Evolutionary conservation across 2,329 filamentous ascomycete species (phyloP).

Genomic region (Xylariales sp.): DNA sequence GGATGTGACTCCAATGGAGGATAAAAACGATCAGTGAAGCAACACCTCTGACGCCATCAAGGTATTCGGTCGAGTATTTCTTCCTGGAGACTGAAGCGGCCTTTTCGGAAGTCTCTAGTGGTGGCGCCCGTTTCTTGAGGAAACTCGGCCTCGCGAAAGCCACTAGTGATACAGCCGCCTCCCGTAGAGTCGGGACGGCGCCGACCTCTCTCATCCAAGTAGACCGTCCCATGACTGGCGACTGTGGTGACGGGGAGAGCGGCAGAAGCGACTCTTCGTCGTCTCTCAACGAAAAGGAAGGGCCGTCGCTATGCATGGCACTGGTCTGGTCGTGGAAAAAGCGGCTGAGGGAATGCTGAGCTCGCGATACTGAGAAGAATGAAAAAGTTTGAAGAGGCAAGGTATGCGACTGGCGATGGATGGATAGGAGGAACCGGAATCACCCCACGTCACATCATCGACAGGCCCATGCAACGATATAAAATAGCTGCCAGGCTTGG

Average conservation of each 20-base stretch:
- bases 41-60: slow-evolving; percentile 35
- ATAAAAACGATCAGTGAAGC: slow-evolving; percentile 36
- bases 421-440: too few relatives aligned
- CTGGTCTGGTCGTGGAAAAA: background rate
- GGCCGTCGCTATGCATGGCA: slow-evolving; percentile 15
- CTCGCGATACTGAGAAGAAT: too few relatives aligned
- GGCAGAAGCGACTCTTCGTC: slow-evolving; percentile 22
- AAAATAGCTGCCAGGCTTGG: too few relatives aligned
- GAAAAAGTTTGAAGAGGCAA: too few relatives aligned
- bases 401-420: too few relatives aligned
- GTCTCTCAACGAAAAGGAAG: slow-evolving; percentile 14
- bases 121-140: slow-evolving; percentile 16
- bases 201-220: background rate
- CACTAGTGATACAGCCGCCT: slow-evolving; percentile 13
- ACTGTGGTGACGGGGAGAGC: slow-evolving; percentile 10
- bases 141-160: slow-evolving; percentile 23
- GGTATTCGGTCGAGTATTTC: slow-evolving; percentile 30
- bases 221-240: slow-evolving; percentile 6
- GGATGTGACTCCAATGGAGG: slow-evolving; percentile 30
- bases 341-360: too few relatives aligned
- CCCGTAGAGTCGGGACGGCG: slow-evolving; percentile 12
- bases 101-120: slow-evolving; percentile 15
- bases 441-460: too few relatives aligned
- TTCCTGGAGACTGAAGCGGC: slow-evolving; percentile 11
- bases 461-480: too few relatives aligned